A percentile compares a stretch with the other conserved stretches of the same genome.
Evolutionary conservation across 2,329 filamentous ascomycete species (phyloP).

Genomic region (Berkeleyomyces rouxiae): DNA sequence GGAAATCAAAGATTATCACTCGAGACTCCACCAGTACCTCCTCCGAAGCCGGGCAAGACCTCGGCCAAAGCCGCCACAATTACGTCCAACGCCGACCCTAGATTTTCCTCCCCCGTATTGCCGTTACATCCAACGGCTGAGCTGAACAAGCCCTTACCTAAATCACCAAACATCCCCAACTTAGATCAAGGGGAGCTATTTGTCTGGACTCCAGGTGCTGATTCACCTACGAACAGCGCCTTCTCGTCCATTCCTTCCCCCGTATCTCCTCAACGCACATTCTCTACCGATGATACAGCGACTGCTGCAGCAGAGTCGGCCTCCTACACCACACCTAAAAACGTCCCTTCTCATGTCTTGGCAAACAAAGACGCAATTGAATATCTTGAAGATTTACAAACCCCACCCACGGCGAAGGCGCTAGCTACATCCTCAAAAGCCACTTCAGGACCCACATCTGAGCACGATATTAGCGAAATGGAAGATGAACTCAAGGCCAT

Average conservation of each 20-base stretch:
- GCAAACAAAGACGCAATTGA: slow-evolving; percentile 26
- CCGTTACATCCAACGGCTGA: slow-evolving; percentile 21
- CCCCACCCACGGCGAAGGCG: slow-evolving; percentile 23
- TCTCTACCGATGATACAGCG: slow-evolving; percentile 22
- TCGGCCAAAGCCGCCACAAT: slow-evolving; percentile 10
- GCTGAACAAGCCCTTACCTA: slow-evolving; percentile 38
- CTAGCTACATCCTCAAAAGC: background rate
- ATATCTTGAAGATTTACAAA: slow-evolving; percentile 37
- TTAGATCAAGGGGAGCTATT: slow-evolving; percentile 33
- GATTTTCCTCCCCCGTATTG: slow-evolving; percentile 19
- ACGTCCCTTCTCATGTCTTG: slow-evolving; percentile 24
- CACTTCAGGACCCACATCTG: slow-evolving; percentile 25
- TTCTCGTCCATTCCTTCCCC: slow-evolving; percentile 39
- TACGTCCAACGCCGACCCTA: slow-evolving; percentile 16
- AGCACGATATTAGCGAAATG: slow-evolving; percentile 59
- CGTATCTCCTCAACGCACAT: slow-evolving; percentile 26
- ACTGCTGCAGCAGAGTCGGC: slow-evolving; percentile 16
- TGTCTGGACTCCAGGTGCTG: slow-evolving; percentile 28
- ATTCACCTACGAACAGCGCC: slow-evolving; percentile 31
- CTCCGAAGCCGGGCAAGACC: background rate
- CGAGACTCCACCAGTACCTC: slow-evolving; percentile 12
- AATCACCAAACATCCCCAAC: slow-evolving; percentile 32
- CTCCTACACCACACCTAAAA: slow-evolving; percentile 20
- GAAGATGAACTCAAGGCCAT: slow-evolving; percentile 90
- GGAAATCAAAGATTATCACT: slow-evolving; percentile 7